These are phyloP conservation scores for Jatropha multifida DNA, from an alignment of 441 rosid species.

Conservation along the genomic window DNA sequence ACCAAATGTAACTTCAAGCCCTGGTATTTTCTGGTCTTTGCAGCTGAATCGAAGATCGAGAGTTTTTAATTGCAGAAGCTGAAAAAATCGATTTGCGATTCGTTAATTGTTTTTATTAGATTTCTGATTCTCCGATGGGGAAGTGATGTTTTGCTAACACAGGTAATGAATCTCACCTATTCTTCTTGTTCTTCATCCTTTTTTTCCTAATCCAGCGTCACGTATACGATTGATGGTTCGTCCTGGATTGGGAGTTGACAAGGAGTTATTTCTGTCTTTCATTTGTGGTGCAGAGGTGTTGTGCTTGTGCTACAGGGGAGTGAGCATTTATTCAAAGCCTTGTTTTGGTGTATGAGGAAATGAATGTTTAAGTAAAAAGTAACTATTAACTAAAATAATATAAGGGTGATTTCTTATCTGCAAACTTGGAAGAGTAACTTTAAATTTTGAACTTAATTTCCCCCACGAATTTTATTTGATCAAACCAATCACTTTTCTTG, in stretches of 20 bases:
- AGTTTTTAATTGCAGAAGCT: neutral
- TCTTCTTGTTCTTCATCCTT: neutral
- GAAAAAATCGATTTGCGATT: neutral
- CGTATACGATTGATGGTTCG: neutral
- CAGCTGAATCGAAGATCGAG: constrained; percentile 8
- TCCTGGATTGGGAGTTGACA: neutral
- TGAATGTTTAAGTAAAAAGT: neutral
- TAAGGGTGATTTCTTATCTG: neutral
- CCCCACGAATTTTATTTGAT: no score
- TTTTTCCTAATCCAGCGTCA: neutral
- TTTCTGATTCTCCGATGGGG: neutral
- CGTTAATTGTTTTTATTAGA: neutral
- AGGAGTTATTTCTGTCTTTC: neutral
- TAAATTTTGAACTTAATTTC: neutral
- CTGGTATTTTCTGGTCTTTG: neutral
- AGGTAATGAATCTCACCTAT: neutral
- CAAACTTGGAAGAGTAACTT: neutral
- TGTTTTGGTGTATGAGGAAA: constrained; percentile 9
- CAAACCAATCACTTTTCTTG: neutral
- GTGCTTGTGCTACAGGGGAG: neutral
- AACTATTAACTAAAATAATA: neutral
- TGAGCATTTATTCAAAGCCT: neutral
- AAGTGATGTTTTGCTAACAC: neutral
- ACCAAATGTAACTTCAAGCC: neutral
- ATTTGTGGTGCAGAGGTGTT: constrained; percentile 7